Conservation (phyloP, 1,139 yeast species). For the Suhomyces chickasaworum region DNA sequence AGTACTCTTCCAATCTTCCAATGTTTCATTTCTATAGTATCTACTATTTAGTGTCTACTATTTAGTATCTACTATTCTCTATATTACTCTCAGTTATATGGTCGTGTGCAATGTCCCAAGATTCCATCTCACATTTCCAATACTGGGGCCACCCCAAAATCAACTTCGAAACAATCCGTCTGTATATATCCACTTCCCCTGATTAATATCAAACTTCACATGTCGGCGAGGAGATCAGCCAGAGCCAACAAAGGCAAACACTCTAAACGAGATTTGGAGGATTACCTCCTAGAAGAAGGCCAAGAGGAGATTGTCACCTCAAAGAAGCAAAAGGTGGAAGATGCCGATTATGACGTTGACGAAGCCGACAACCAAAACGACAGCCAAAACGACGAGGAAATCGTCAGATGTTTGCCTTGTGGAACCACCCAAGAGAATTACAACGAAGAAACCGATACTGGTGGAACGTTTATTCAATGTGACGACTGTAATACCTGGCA, state of each 20-base stretch:
- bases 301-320: background rate
- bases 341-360: background rate
- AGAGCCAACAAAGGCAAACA: conserved; percentile 47
- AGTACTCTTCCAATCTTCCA: too few species aligned
- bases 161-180: background rate
- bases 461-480: conserved; percentile 76
- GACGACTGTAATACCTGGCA: conserved; percentile 84
- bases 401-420: conserved; percentile 65
- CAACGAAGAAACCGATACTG: conserved; percentile 58
- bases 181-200: background rate
- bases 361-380: conserved; percentile 6
- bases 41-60: too few species aligned
- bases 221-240: conserved; percentile 34
- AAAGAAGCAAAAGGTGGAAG: conserved; percentile 6
- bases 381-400: conserved; percentile 26
- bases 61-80: too few species aligned
- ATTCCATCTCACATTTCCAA: background rate
- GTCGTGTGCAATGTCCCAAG: background rate
- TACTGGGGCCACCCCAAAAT: background rate
- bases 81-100: background rate
- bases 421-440: conserved; percentile 66
- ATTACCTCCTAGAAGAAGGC: conserved; percentile 10
- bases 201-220: background rate
- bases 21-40: too few species aligned
- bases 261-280: conserved; percentile 32